Evolutionary conservation across 108 stramenopile genomes (phyloP).

Genomic region (Stephanodiscus minutulus): DNA sequence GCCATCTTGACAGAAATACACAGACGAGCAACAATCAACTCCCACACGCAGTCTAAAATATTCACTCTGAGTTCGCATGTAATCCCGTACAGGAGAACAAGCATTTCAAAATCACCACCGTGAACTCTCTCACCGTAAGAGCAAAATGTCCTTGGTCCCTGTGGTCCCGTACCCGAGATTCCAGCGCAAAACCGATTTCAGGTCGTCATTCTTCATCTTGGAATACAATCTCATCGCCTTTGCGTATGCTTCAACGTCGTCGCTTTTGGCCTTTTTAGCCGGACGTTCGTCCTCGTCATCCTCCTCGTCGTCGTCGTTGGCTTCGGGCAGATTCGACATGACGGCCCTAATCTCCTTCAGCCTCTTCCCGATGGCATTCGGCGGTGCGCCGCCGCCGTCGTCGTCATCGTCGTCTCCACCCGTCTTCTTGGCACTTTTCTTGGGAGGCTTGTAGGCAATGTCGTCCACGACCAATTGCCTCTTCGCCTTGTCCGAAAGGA

Average conservation of each 20-base stretch:
- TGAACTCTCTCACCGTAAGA: slow-evolving; percentile 36
- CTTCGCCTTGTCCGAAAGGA: slow-evolving; percentile 30
- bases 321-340: slow-evolving; percentile 11
- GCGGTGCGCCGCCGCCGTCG: slow-evolving; percentile 9
- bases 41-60: neutral
- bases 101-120: too few relatives aligned
- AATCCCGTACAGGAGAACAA: too few relatives aligned
- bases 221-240: slow-evolving; percentile 46
- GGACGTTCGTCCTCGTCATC: slow-evolving; percentile 37
- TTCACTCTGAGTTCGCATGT: neutral
- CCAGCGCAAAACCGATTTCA: slow-evolving; percentile 78
- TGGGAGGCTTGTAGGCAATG: slow-evolving; percentile 25
- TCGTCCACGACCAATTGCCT: slow-evolving; percentile 35
- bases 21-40: neutral
- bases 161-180: slow-evolving; percentile 59
- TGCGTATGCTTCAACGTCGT: slow-evolving; percentile 23
- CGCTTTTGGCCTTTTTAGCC: slow-evolving; percentile 53
- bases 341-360: slow-evolving; percentile 18
- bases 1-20: neutral
- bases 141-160: slow-evolving; percentile 70
- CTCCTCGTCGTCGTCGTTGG: slow-evolving; percentile 25
- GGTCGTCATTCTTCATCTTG: slow-evolving; percentile 53
- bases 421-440: slow-evolving; percentile 25
- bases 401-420: slow-evolving; percentile 20
- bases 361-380: slow-evolving; percentile 15